Percentiles rank a stretch among this genome's conserved stretches.
Evolutionary conservation across 331 rosid genomes (phyloP).

Genomic region (Stylosanthes scabra): DNA sequence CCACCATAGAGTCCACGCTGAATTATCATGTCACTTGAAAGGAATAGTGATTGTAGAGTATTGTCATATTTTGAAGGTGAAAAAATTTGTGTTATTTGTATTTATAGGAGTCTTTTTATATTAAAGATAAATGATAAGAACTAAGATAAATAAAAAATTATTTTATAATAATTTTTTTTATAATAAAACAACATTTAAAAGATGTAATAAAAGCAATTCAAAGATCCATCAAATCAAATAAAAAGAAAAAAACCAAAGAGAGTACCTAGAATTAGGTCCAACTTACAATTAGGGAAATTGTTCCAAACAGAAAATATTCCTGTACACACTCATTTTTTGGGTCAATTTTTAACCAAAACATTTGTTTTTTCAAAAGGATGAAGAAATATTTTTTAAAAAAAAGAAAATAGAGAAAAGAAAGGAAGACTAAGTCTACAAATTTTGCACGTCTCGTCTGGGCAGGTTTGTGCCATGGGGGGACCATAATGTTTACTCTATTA

Average conservation of each 20-base stretch:
- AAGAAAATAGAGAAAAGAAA: background rate
- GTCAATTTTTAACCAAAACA: constrained; percentile 40
- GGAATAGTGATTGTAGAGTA: constrained; percentile 36
- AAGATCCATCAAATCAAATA: too few relatives aligned
- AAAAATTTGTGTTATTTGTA: too few relatives aligned
- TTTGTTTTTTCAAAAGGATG: background rate
- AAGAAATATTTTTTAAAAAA: background rate
- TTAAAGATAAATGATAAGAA: too few relatives aligned
- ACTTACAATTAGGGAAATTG: constrained; percentile 30
- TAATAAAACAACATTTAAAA: too few relatives aligned
- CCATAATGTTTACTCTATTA: constrained; percentile 13
- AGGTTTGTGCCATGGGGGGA: constrained; percentile 33
- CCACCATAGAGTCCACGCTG: constrained; percentile 2
- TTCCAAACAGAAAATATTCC: constrained; percentile 32
- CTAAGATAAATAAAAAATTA: too few relatives aligned
- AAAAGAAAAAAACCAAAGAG: too few relatives aligned
- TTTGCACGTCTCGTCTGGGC: constrained; percentile 24
- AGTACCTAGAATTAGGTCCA: background rate
- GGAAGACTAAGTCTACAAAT: background rate
- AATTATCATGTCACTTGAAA: constrained; percentile 33
- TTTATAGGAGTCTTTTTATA: too few relatives aligned
- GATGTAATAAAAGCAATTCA: too few relatives aligned
- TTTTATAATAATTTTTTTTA: too few relatives aligned
- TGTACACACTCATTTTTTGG: constrained; percentile 12
- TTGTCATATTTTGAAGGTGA: background rate